Conservation (phyloP, 208 protist genomes). For the Blastocrithidia nonstop region DNA sequence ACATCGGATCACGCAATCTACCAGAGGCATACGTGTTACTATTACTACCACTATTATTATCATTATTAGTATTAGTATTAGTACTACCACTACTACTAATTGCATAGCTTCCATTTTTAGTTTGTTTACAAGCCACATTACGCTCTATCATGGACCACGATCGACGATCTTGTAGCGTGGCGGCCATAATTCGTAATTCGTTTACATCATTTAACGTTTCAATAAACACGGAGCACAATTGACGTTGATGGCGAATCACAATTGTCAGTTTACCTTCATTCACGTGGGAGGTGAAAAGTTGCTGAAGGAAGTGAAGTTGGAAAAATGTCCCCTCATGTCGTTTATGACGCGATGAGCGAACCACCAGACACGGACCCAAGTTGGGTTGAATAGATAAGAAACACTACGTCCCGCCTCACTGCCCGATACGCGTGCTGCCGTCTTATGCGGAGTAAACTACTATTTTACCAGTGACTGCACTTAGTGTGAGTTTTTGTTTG, state of each 20-base stretch:
- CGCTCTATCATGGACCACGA: constrained; percentile 43
- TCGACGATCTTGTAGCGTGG: constrained; percentile 24
- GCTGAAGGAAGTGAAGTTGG: constrained; percentile 20
- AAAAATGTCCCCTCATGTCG: constrained; percentile 62
- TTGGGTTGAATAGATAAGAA: constrained; percentile 55
- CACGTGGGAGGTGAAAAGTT: constrained; percentile 30
- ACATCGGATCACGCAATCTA: constrained; percentile 5
- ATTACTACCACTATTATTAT: neutral
- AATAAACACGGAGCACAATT: constrained; percentile 50
- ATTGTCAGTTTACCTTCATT: constrained; percentile 55
- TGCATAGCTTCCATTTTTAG: neutral
- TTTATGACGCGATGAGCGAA: constrained; percentile 45
- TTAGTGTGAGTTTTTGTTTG: constrained; percentile 46
- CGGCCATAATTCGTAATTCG: constrained; percentile 48
- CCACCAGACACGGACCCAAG: constrained; percentile 65
- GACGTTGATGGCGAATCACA: constrained; percentile 29
- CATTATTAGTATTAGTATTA: constrained; percentile 6
- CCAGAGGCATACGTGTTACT: neutral
- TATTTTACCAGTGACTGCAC: constrained; percentile 42
- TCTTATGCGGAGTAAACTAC: constrained; percentile 34
- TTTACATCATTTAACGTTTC: constrained; percentile 39
- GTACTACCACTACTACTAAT: neutral
- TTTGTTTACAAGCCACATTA: constrained; percentile 26
- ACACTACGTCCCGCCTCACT: constrained; percentile 77
- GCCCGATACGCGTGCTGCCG: constrained; percentile 43